Evolutionary conservation across 306 rosid genomes (phyloP).

Genomic region (Cajanus cajan): DNA sequence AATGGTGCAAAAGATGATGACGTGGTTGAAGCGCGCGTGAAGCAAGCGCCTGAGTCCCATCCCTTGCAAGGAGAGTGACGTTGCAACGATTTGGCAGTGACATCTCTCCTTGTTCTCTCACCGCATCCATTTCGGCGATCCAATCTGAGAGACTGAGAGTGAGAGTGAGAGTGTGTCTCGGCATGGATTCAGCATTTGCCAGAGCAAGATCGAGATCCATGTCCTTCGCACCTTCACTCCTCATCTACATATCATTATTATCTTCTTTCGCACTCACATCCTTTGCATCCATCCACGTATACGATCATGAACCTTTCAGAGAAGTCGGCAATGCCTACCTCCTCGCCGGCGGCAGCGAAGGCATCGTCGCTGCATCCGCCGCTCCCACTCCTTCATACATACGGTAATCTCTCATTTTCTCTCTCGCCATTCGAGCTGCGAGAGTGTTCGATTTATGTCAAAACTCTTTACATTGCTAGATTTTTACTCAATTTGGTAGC

Average conservation of each 20-base stretch:
- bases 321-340: conserved; percentile 88
- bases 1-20: neutral
- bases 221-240: conserved; percentile 16
- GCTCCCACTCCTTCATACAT: conserved; percentile 59
- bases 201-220: conserved; percentile 26
- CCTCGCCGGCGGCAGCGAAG: conserved; percentile 98
- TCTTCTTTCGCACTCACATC: conserved; percentile 29
- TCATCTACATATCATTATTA: neutral
- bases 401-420: conserved; percentile 43
- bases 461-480: neutral
- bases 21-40: conserved; percentile 24
- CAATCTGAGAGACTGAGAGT: conserved; percentile 24
- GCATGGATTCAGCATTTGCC: conserved; percentile 45
- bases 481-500: neutral
- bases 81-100: conserved; percentile 16
- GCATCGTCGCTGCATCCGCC: conserved; percentile 53
- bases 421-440: conserved; percentile 8
- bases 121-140: conserved; percentile 33
- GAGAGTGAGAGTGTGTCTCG: conserved; percentile 11
- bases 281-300: conserved; percentile 79
- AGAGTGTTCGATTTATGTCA: neutral
- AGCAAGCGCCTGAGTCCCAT: neutral
- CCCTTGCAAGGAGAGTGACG: conserved; percentile 26
- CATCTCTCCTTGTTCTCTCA: neutral
- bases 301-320: conserved; percentile 54